Conservation (phyloP, 1,139 yeast species). For the Kodamaea plutei region DNA sequence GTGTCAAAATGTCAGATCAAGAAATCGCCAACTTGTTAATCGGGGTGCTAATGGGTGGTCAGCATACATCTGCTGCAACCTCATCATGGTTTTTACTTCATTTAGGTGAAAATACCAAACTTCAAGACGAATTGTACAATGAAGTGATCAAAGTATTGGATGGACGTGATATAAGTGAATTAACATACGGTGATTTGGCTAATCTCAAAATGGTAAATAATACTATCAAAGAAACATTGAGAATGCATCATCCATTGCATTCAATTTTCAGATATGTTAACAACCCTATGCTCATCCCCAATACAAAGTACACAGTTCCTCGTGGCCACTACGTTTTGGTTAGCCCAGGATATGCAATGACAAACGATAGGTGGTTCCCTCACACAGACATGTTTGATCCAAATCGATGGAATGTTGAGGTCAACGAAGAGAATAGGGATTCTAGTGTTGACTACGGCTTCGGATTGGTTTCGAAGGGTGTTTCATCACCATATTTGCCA, state of each 20-base stretch:
- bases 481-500: slow-evolving; percentile 89
- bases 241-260: slow-evolving; percentile 95
- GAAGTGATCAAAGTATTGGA: slow-evolving; percentile 68
- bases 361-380: slow-evolving; percentile 73
- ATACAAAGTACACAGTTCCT: slow-evolving; percentile 77
- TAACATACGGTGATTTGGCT: slow-evolving; percentile 78
- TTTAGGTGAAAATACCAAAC: slow-evolving; percentile 75
- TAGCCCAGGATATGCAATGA: slow-evolving; percentile 89
- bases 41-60: slow-evolving; percentile 98
- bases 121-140: slow-evolving; percentile 71
- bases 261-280: slow-evolving; percentile 90
- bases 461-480: slow-evolving; percentile 94
- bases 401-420: slow-evolving; percentile 70
- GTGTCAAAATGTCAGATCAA: slow-evolving; percentile 86
- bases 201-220: slow-evolving; percentile 76
- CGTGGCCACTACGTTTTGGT: slow-evolving; percentile 84
- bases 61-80: slow-evolving; percentile 95
- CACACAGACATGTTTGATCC: slow-evolving; percentile 69
- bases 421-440: slow-evolving; percentile 14
- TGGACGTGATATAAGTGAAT: slow-evolving; percentile 43
- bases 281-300: slow-evolving; percentile 73
- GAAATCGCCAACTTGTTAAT: slow-evolving; percentile 90
- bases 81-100: slow-evolving; percentile 93
- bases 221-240: slow-evolving; percentile 83
- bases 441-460: slow-evolving; percentile 84